A percentile compares a stretch with the other conserved stretches of the same genome.
Evolutionary conservation across 495 filamentous ascomycete species (phyloP).

Genomic region (Pseudomonodictys pantanalensis): DNA sequence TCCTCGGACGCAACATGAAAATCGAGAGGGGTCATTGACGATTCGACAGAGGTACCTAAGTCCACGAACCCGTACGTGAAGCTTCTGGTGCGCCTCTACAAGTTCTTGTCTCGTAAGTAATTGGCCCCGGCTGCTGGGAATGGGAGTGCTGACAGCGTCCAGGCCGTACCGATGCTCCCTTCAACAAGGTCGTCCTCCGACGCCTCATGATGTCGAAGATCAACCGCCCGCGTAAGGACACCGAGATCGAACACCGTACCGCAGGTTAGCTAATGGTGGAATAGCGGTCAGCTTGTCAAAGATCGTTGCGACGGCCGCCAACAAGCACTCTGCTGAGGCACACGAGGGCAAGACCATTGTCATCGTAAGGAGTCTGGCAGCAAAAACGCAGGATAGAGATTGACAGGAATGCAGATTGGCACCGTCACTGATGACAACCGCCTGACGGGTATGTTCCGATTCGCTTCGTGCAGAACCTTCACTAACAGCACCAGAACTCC

Average conservation of each 20-base stretch:
- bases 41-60: constrained; percentile 65
- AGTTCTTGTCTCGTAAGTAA: constrained; percentile 91
- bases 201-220: constrained; percentile 96
- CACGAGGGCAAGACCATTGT: constrained; percentile 88
- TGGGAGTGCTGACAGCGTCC: constrained; percentile 15
- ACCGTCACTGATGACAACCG: constrained; percentile 95
- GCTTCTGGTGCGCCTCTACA: constrained; percentile 97
- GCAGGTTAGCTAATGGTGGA: background rate
- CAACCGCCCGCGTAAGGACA: constrained; percentile 70
- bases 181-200: constrained; percentile 96
- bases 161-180: constrained; percentile 93
- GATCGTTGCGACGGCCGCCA: constrained; percentile 66
- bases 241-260: background rate
- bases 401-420: constrained; percentile 51
- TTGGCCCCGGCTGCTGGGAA: background rate
- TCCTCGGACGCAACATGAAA: constrained; percentile 31
- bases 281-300: constrained; percentile 79
- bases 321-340: constrained; percentile 56
- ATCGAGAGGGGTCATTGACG: constrained; percentile 20
- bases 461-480: background rate
- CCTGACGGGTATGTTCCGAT: constrained; percentile 7
- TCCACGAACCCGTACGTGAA: constrained; percentile 97
- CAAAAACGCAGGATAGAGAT: background rate
- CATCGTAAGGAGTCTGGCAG: constrained; percentile 43
- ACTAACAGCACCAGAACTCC: constrained; percentile 61